These are phyloP conservation scores for Lasiosphaeris hirsuta DNA, from an alignment of 495 filamentous ascomycete genomes.

Conservation along the genomic window DNA sequence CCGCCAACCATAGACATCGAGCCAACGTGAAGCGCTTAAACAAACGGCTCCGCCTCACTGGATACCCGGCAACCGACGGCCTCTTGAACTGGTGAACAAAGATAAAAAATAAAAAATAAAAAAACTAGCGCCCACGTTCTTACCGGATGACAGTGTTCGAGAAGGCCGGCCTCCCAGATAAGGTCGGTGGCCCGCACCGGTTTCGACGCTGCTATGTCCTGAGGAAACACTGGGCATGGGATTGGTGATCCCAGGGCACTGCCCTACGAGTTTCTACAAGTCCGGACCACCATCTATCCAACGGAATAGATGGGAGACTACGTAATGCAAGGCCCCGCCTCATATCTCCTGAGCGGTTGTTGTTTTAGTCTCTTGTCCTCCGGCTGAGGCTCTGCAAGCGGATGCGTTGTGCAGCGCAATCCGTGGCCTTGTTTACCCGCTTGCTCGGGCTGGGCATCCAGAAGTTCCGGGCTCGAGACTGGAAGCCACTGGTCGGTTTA, in stretches of 20 bases:
- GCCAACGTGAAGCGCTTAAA: background rate
- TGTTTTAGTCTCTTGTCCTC: slow-evolving; percentile 1
- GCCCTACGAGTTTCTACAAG: background rate
- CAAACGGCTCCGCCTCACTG: background rate
- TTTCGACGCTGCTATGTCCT: slow-evolving; percentile 7
- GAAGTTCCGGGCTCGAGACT: background rate
- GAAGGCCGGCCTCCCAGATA: background rate
- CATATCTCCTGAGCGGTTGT: background rate
- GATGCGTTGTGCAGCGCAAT: background rate
- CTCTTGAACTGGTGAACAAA: too few relatives aligned
- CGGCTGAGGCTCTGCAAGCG: slow-evolving; percentile 7
- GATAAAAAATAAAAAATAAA: background rate
- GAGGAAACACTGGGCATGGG: slow-evolving; percentile 5
- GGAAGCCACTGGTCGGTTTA: background rate
- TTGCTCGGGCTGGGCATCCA: background rate
- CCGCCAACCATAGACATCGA: background rate
- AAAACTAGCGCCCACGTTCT: too few relatives aligned
- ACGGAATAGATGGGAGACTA: background rate
- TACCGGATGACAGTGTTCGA: background rate
- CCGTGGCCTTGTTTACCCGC: background rate
- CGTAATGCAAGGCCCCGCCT: slow-evolving; percentile 2
- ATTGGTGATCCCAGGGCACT: slow-evolving; percentile 1
- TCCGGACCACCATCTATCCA: slow-evolving; percentile 8
- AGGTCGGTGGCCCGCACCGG: slow-evolving; percentile 5
- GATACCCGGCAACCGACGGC: background rate